Conservation (phyloP, 75 land plant species). For the Isoetes taiwanensis region DNA sequence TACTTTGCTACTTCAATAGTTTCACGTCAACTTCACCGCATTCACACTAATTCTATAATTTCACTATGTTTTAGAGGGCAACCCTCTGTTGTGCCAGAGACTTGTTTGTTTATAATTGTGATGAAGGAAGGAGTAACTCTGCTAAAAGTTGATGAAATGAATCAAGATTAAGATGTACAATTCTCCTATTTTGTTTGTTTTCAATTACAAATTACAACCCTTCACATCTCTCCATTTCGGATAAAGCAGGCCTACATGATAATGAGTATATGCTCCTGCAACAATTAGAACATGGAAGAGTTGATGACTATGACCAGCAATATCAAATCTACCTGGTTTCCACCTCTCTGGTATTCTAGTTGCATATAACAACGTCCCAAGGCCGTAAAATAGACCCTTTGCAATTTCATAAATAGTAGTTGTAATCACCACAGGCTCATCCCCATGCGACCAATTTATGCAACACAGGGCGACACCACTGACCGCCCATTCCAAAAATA, state of each 20-base stretch:
- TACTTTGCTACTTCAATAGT: no score
- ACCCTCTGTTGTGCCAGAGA: no score
- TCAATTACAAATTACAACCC: constrained; percentile 39
- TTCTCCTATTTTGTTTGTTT: no score
- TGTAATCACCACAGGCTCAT: constrained; percentile 49
- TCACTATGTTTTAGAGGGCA: no score
- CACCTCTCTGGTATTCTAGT: constrained; percentile 83
- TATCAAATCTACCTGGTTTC: constrained; percentile 95
- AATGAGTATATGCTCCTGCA: constrained; percentile 86
- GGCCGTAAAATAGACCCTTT: constrained; percentile 72
- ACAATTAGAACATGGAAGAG: constrained; percentile 86
- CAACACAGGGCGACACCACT: constrained; percentile 49
- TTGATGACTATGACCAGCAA: constrained; percentile 94
- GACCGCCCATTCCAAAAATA: constrained; percentile 80
- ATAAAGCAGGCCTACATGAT: constrained; percentile 66
- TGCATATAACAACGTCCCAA: constrained; percentile 86
- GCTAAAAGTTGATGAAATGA: no score
- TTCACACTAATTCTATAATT: no score
- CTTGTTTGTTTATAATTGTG: no score
- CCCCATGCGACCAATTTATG: constrained; percentile 43
- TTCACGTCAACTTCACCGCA: no score
- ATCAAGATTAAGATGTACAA: no score
- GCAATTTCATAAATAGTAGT: constrained; percentile 67
- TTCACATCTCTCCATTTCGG: constrained; percentile 76
- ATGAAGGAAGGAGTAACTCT: no score